Evolutionary conservation across 495 filamentous ascomycete species (phyloP), one percentile per base, ranked within the genome.

Genomic region (Hypoxylon fragiforme): DNA sequence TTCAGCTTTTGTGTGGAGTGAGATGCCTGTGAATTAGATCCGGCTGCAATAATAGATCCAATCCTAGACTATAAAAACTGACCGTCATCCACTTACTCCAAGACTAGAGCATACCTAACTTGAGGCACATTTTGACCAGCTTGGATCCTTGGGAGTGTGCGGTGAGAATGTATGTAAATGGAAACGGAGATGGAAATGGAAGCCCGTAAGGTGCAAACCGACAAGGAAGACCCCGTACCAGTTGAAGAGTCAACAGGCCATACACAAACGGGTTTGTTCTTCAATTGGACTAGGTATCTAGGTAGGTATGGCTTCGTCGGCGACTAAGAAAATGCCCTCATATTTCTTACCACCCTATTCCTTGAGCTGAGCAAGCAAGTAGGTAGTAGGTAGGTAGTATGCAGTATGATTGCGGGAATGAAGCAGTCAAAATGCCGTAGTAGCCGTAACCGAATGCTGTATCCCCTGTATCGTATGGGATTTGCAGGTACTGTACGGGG

Each of bases 21-120:
- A n/a, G n/a, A n/a, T n/a, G n/a, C n/a, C n/a, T n/a, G n/a, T n/a
- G n/a, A 43, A 56, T 46, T 46, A 56, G 58, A 38, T 51, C 47
- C 38, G 58, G 43, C 58, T 30, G 48, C 22, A 48, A 32, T 43
- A 40, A 56, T 62, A 56, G 51, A 56, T 48, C 44, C 58, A 32
- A 52, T 40, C 22, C 42, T 56, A 51, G 46, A 26, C 22, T 28
- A 41, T 34, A 24, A 39, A 44, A 44, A 43, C 46, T 41, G 51
- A 16, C 37, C 40, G 28, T 28, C 42, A 55, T 47, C 5, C 21
- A 51, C 43, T 21, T 13, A n/a, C n/a, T n/a, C n/a, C n/a, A n/a
- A n/a, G n/a, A n/a, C n/a, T n/a, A n/a, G n/a, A n/a, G n/a, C n/a
- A n/a, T n/a, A n/a, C n/a, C n/a, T n/a, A n/a, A n/a, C n/a, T n/a